Base-by-base conservation (phyloP, 208 protist species). In the Crithidia acanthocephali region DNA sequence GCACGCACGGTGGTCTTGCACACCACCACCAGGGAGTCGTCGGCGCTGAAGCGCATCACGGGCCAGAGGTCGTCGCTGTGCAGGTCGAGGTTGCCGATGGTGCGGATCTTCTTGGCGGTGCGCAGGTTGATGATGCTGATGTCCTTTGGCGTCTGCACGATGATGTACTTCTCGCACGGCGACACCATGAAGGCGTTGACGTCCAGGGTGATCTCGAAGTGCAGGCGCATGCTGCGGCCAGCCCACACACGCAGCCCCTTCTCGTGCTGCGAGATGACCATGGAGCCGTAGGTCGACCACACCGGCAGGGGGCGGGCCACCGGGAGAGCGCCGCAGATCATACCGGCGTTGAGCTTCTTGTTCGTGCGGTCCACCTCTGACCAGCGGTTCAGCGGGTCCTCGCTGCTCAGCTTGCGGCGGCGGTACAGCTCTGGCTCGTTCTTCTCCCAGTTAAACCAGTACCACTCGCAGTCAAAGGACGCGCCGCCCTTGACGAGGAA, bases 121-220 rank as follows among this genome's bases (percentile, higher is more conserved):
- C 78, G 81, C 27, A 97, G 76, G 77, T 97, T 90, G 70, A 81
- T 89, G 42, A 97, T 82, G 75, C 81, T 88, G 40, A 95, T 71
- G 65, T 95, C 90, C 62, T 93, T 93, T 27, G 81, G 52, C 9
- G 88, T 94, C 61, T 92, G 87, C 23, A 94, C 76, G 51, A 97
- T 88, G 57, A 97, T 87, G 74, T 92, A 97, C 75, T 93, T 91
- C 79, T 97, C 92, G 55, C 85, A 83, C 50, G 88, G 86, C 2
- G 92, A 97, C 42, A 97, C 82, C 76, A 93, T 84, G 72, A 95
- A 95, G 20, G 88, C 90, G 44, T 82, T 83, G 13, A 95, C 85
- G 55, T 90, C 80, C 65, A 87, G 80, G 23, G 81, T 76, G 42
- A 97, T 88, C 60, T 92, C 88, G 74, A 93, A 95, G 30, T 95